Percentiles rank a stretch among this genome's conserved stretches.
Conservation (phyloP, 1,139 yeast genomes). For the Saccharomycopsis hybrid region DNA sequence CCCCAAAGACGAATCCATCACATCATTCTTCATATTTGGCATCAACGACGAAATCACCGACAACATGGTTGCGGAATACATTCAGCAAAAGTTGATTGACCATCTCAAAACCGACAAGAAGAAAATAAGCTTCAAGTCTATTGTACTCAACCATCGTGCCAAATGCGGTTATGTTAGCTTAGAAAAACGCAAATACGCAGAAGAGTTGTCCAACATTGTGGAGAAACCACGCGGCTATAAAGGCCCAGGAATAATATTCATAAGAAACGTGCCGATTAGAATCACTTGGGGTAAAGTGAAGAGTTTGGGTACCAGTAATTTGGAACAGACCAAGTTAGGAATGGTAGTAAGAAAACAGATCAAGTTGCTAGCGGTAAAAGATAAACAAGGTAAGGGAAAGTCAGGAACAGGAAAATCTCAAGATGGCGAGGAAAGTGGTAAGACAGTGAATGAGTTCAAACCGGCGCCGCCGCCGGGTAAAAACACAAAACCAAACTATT, state of each 20-base stretch:
- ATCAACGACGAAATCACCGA: constrained; percentile 62
- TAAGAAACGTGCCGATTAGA: constrained; percentile 47
- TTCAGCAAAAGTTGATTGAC: constrained; percentile 27
- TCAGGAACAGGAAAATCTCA: not conserved
- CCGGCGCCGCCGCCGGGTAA: not conserved
- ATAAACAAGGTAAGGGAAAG: constrained; percentile 21
- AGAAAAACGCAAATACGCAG: constrained; percentile 45
- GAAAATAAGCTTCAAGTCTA: constrained; percentile 32
- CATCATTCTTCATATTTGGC: constrained; percentile 69
- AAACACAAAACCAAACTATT: not conserved
- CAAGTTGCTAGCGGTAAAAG: constrained; percentile 46
- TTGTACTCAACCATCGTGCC: constrained; percentile 54
- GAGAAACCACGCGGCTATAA: constrained; percentile 24
- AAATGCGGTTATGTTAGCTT: constrained; percentile 61
- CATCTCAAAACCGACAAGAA: constrained; percentile 22
- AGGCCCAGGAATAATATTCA: constrained; percentile 33
- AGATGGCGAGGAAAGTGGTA: not conserved
- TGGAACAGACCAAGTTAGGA: constrained; percentile 47
- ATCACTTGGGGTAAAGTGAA: constrained; percentile 62
- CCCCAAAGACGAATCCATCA: constrained; percentile 38
- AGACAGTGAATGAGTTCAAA: not conserved
- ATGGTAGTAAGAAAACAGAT: constrained; percentile 52
- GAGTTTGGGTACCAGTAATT: constrained; percentile 40
- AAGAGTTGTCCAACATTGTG: constrained; percentile 41
- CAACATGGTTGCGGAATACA: constrained; percentile 45